Evolutionary conservation across 2,329 filamentous ascomycete species (phyloP).

Genomic region (Neofusicoccum umdonicola): DNA sequence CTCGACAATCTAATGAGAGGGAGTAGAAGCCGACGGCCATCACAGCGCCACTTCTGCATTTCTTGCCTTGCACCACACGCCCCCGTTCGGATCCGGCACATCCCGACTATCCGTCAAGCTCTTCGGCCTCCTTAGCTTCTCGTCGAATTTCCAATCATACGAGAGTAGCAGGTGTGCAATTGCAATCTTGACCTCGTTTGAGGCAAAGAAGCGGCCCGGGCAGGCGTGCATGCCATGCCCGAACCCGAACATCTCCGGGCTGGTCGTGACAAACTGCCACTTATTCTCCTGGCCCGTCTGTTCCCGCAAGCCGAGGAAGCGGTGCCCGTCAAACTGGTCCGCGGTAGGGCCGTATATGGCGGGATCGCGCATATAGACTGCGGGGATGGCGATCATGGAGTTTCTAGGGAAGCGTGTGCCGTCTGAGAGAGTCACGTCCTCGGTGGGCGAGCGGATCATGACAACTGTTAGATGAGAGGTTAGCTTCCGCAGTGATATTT

Average conservation of each 20-base stretch:
- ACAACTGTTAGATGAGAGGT: background rate
- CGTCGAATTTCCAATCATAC: slow-evolving; percentile 27
- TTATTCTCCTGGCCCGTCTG: background rate
- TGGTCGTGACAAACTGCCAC: slow-evolving; percentile 30
- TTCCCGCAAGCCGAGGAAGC: slow-evolving; percentile 15
- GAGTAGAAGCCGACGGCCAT: too few relatives aligned
- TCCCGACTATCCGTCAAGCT: background rate
- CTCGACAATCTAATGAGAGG: too few relatives aligned
- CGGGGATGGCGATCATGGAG: slow-evolving; percentile 16
- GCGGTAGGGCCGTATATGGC: slow-evolving; percentile 18
- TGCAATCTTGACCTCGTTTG: slow-evolving; percentile 35
- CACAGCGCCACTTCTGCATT: background rate
- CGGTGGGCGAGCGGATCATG: slow-evolving; percentile 17
- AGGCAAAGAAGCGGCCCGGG: slow-evolving; percentile 33
- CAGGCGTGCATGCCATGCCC: slow-evolving; percentile 34
- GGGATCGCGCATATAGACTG: background rate
- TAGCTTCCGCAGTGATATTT: background rate
- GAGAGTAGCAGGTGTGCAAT: slow-evolving; percentile 26
- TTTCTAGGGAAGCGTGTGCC: slow-evolving; percentile 19
- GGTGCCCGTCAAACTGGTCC: slow-evolving; percentile 18
- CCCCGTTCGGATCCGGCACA: background rate
- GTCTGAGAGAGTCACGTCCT: slow-evolving; percentile 21
- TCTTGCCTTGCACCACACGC: background rate
- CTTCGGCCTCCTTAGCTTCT: background rate
- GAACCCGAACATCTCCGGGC: slow-evolving; percentile 24